Percentiles rank a stretch among this genome's conserved stretches.
Conservation (phyloP, 352 stramenopile genomes). For the Phytophthora lateralis region DNA sequence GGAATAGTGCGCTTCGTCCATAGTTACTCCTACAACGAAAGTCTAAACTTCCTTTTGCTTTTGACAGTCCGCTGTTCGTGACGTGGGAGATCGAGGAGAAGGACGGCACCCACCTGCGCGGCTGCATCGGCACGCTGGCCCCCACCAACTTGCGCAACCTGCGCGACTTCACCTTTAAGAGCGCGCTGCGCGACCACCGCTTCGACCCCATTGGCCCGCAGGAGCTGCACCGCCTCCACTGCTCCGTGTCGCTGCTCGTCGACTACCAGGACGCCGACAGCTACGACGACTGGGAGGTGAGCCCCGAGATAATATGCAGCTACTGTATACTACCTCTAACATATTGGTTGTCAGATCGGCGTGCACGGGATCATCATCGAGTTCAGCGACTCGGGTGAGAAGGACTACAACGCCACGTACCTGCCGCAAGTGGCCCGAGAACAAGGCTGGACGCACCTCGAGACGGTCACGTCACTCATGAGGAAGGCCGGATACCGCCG, state of each 20-base stretch:
- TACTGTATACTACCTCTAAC: not conserved
- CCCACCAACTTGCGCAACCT: conserved; percentile 70
- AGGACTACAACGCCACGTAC: conserved; percentile 77
- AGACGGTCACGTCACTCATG: conserved; percentile 81
- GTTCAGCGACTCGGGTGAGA: conserved; percentile 57
- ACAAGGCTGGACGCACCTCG: conserved; percentile 72
- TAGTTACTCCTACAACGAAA: not conserved
- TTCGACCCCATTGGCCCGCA: conserved; percentile 77
- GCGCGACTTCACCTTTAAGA: conserved; percentile 86
- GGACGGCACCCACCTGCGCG: conserved; percentile 53
- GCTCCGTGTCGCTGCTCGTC: conserved; percentile 83
- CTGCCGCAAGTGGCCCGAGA: conserved; percentile 79
- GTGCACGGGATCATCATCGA: conserved; percentile 85
- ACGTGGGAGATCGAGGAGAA: conserved; percentile 82
- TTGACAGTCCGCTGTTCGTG: conserved; percentile 74
- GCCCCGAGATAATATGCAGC: too few species aligned
- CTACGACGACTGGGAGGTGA: conserved; percentile 85
- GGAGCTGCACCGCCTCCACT: conserved; percentile 70
- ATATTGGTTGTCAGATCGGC: conserved; percentile 44
- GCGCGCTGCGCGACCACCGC: conserved; percentile 72
- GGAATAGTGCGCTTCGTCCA: conserved; percentile 45
- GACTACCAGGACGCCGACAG: conserved; percentile 77
- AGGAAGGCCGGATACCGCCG: conserved; percentile 76
- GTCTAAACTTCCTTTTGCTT: not conserved
- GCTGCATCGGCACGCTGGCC: conserved; percentile 81